Evolutionary conservation across 306 rosid genomes (phyloP), one percentile per base, ranked within the genome.

Genomic region (Castanospermum australe): DNA sequence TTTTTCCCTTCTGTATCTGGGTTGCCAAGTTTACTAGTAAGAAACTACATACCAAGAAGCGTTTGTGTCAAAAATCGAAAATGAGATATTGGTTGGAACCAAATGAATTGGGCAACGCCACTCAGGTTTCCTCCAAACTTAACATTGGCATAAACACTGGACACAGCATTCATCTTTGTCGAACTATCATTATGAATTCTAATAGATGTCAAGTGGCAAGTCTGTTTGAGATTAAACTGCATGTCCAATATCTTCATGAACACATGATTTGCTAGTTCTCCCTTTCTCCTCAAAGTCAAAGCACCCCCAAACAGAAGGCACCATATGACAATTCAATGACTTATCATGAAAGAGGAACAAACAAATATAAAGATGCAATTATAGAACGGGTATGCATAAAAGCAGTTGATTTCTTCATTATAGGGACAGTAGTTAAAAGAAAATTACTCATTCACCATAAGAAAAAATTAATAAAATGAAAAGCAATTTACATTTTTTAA

Each of bases 401-500:
- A 51, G 45, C 36, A 63, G 56, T 63, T 52, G 35, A 71, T 13
- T 76, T 18, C 11, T 36, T 65, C 57, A 44, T n/a, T 51, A 33
- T 21, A 5, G 20, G 36, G 83, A 56, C 50, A 42, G n/a, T n/a
- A 4, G 8, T 54, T 64, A 73, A 64, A 24, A 45, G 21, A 78
- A 36, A 81, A 30, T 25, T 42, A 8, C 39, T 52, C 51, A 47
- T 55, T 54, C 14, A 67, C 20, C 59, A 84, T n/a, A n/a, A n/a
- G n/a, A 71, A 56, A 77, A 5, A 6, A 8, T 28, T 18, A 56
- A 38, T 41, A 36, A 61, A 61, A 51, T 57, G 75, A 67, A 59
- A 54, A 28, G 61, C 33, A 67, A 77, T 81, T 44, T 68, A 86
- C 89, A 79, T 64, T 75, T 64, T 35, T 55, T 67, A 60, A 17